Conservation (phyloP, 306 rosid genomes). For the Luffa acutangula region DNA sequence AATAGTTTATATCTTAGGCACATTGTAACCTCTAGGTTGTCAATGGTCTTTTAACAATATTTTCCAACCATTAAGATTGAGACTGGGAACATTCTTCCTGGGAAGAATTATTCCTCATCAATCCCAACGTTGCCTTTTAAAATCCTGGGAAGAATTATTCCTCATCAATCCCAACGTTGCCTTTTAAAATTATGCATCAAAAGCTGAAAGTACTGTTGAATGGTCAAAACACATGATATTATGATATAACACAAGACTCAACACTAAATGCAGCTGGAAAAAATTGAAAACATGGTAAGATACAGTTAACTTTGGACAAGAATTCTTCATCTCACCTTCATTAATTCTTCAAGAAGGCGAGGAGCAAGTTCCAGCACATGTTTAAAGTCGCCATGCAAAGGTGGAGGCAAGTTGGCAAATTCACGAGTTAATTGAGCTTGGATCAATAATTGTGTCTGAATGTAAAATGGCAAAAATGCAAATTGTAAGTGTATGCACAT, state of each 20-base stretch:
- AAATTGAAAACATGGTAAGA: not conserved
- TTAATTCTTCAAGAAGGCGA: constrained; percentile 92
- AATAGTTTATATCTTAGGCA: not conserved
- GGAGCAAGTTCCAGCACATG: constrained; percentile 86
- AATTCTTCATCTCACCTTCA: constrained; percentile 53
- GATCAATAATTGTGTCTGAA: constrained; percentile 90
- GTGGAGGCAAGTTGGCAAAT: constrained; percentile 54
- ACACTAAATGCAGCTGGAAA: not conserved
- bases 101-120: not conserved
- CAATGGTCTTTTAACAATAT: not conserved
- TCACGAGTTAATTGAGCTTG: constrained; percentile 94
- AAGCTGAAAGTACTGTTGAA: not conserved
- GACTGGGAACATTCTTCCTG: not conserved
- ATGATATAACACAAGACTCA: not conserved
- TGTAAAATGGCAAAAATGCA: constrained; percentile 18
- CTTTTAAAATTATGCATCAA: not conserved
- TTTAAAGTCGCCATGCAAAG: constrained; percentile 70
- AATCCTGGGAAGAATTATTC: not conserved
- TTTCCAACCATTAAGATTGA: not conserved
- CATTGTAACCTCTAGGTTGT: not conserved
- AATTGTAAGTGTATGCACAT: constrained; percentile 12
- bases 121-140: not conserved
- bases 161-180: not conserved
- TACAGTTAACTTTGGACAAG: not conserved
- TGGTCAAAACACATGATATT: not conserved